Evolutionary conservation across 257 asterid genomes (phyloP).

Genomic region (Nyctanthes arbortristis): DNA sequence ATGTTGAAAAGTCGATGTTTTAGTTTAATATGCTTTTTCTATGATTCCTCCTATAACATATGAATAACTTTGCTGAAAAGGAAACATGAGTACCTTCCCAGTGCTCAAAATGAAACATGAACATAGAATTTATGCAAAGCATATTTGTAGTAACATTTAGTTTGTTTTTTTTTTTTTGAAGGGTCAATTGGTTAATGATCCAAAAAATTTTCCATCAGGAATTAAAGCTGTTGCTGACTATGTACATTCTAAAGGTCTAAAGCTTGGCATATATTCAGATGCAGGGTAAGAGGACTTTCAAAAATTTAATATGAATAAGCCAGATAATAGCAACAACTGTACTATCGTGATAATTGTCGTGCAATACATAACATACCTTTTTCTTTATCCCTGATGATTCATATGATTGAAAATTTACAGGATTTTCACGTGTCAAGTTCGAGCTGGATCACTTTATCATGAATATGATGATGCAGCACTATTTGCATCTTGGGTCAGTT

Average conservation of each 20-base stretch:
- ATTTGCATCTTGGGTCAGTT: constrained; percentile 72
- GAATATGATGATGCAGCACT: constrained; percentile 59
- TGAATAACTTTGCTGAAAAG: background rate
- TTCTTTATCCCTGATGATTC: constrained; percentile 20
- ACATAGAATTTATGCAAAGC: background rate
- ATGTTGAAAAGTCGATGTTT: background rate
- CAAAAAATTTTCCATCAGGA: constrained; percentile 82
- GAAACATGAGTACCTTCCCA: background rate
- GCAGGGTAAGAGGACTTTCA: constrained; percentile 73
- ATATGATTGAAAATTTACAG: constrained; percentile 33
- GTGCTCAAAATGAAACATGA: background rate
- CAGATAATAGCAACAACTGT: background rate
- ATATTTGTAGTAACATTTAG: constrained; percentile 8
- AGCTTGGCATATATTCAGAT: constrained; percentile 95
- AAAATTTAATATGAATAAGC: constrained; percentile 19
- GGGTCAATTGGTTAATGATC: constrained; percentile 77
- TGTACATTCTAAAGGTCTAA: constrained; percentile 87
- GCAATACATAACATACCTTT: constrained; percentile 11
- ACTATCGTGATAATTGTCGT: background rate
- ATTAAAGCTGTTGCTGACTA: constrained; percentile 85
- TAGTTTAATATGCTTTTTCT: background rate
- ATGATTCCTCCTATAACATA: background rate
- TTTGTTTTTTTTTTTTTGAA: constrained; percentile 34
- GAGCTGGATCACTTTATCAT: constrained; percentile 68
- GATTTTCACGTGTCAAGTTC: constrained; percentile 61